Base-by-base conservation (phyloP, 164 flowering plant genomes). In the Umbellularia californica region DNA sequence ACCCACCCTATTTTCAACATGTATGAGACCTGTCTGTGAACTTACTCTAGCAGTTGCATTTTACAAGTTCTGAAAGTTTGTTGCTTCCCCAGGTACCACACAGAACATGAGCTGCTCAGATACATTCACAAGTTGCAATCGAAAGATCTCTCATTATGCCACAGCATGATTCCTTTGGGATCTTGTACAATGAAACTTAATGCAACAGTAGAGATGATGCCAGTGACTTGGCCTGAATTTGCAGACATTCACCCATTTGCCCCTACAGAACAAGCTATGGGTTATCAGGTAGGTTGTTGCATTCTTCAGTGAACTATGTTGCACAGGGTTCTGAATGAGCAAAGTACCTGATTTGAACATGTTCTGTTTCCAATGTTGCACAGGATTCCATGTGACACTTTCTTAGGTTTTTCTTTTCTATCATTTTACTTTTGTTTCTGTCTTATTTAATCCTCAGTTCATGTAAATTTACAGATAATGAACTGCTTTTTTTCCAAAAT, bases 91-190 rank as follows among this genome's bases (percentile, higher is more conserved):
- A 93, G 99, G 85, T 91, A 82, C 82, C 99, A 95, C 72, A 95
- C 98, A 0, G 98, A 95, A 85, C 99, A 95, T 77, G 99, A 93
- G 83, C 79, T 95, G 82, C 95, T 95, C 22, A 85, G 99, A 41
- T 95, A 95, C 85, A 51, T 95, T 63, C 84, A 86, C 58, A 86
- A 70, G 82, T 79, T 95, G 50, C 98, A 95, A 70, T 77, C 98
- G 10, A 95, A 90, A 80, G 99, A 95, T 84, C 91, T 95, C 30
- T 95, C 99, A 3, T 79, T 95, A 62, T 95, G 99, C 87, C 98
- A 95, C 82, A 93, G 99, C 81, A 95, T 95, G 99, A 95, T 95
- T 87, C 99, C 99, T 2, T 77, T 95, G 85, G 99, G 99, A 66
- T 95, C 99, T 76, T 95, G 99, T 72, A 95, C 99, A 41, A 95